A percentile compares a stretch with the other conserved stretches of the same genome.
phyloP scores from a whole-genome alignment of 352 stramenopile genomes.

The Ophiocytium majus region DNA sequence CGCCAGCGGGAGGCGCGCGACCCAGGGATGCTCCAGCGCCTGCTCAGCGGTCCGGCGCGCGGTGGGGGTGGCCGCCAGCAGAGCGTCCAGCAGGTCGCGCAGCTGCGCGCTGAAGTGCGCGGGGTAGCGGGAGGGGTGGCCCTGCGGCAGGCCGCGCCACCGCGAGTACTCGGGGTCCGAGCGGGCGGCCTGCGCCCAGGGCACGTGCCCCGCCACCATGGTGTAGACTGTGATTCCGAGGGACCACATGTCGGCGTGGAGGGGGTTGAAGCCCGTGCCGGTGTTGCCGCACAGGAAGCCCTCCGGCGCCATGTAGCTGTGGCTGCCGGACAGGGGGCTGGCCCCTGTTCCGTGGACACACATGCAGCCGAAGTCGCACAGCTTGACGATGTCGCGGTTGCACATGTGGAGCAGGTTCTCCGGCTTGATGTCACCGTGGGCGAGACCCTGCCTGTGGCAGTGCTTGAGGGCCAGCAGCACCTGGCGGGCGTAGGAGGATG shows the following conservation, averaged over 20 bases:
- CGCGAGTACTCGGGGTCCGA: slow-evolving; percentile 60
- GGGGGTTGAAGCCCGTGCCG: slow-evolving; percentile 68
- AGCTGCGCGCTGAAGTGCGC: slow-evolving; percentile 1
- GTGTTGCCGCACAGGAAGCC: slow-evolving; percentile 59
- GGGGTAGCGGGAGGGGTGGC: neutral
- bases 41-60: slow-evolving; percentile 73
- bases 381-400: slow-evolving; percentile 25
- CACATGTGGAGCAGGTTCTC: slow-evolving; percentile 81
- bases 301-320: slow-evolving; percentile 81
- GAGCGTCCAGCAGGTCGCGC: neutral
- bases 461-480: slow-evolving; percentile 71
- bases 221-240: slow-evolving; percentile 81
- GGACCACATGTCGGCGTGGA: slow-evolving; percentile 78
- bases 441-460: slow-evolving; percentile 71
- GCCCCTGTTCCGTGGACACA: slow-evolving; percentile 59
- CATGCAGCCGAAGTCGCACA: slow-evolving; percentile 84
- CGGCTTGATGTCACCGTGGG: slow-evolving; percentile 84
- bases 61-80: slow-evolving; percentile 54
- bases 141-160: neutral
- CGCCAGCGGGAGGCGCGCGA: no score
- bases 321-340: slow-evolving; percentile 70
- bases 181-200: slow-evolving; percentile 74
- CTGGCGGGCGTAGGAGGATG: slow-evolving; percentile 69
- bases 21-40: slow-evolving; percentile 82
- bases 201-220: slow-evolving; percentile 78